These are phyloP conservation scores for Microascus cirrosus DNA, from an alignment of 2,329 filamentous ascomycete species.

Conservation along the genomic window DNA sequence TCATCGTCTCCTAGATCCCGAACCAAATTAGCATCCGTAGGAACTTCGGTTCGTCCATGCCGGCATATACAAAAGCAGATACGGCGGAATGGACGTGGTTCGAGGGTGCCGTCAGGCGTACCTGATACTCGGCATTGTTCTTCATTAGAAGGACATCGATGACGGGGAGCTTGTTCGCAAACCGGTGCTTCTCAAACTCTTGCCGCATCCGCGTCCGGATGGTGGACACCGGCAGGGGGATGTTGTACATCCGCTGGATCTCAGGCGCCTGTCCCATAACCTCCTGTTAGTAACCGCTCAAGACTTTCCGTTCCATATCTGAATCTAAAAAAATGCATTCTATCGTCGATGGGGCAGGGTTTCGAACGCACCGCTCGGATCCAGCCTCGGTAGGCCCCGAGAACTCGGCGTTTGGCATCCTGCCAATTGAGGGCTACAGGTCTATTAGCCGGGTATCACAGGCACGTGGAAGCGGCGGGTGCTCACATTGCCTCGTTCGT, in stretches of 20 bases:
- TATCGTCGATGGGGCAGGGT: background rate
- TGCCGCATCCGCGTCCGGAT: constrained; percentile 91
- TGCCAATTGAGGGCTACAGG: constrained; percentile 69
- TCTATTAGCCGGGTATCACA: constrained; percentile 21
- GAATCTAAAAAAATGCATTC: background rate
- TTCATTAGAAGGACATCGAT: constrained; percentile 86
- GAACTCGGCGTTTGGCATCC: constrained; percentile 78
- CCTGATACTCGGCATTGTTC: constrained; percentile 90
- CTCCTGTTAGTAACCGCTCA: background rate
- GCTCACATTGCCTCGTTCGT: constrained; percentile 66
- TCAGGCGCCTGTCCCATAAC: constrained; percentile 65
- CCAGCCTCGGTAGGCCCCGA: constrained; percentile 90
- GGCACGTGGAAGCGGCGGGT: background rate
- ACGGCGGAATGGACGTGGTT: background rate
- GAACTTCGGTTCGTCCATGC: background rate
- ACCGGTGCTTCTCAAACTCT: constrained; percentile 94
- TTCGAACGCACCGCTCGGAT: constrained; percentile 71
- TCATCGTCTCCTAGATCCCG: constrained; percentile 73
- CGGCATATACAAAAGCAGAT: background rate
- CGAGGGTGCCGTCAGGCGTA: constrained; percentile 28
- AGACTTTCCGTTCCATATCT: background rate
- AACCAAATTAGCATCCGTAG: background rate
- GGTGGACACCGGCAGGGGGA: constrained; percentile 76
- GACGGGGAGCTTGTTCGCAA: constrained; percentile 76
- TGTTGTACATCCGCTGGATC: constrained; percentile 93